Evolutionary conservation across 2,329 filamentous ascomycete species (phyloP).

Genomic region (Arthrobotrys sphaeroides): DNA sequence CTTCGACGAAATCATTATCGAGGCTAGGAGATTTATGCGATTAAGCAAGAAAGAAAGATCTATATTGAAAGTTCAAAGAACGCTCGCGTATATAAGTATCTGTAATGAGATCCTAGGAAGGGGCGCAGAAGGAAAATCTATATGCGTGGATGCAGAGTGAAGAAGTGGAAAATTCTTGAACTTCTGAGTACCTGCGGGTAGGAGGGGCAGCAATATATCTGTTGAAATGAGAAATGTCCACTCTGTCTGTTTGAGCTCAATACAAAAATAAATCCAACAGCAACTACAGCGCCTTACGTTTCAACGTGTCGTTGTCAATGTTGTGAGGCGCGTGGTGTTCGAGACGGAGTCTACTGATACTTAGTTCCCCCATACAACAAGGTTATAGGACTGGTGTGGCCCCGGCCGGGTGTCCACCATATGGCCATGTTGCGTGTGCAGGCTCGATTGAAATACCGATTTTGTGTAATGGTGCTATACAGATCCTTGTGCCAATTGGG

Average conservation of each 20-base stretch:
- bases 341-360: neutral
- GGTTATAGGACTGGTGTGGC: neutral
- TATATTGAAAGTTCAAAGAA: no score
- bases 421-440: no score
- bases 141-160: neutral
- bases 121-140: no score
- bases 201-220: neutral
- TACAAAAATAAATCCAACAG: neutral
- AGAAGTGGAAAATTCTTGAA: conserved; percentile 4
- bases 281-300: neutral
- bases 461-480: no score
- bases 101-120: neutral
- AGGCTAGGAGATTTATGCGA: neutral
- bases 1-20: neutral
- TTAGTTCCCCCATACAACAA: neutral
- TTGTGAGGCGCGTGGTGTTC: neutral
- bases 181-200: no score
- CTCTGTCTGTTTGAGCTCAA: neutral
- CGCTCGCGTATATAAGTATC: no score
- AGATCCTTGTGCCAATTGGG: no score
- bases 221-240: no score
- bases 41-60: neutral
- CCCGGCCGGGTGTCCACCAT: no score
- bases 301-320: neutral
- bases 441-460: no score